Evolutionary conservation across 2,329 filamentous ascomycete genomes (phyloP).

Genomic region (Sclerotinia spermophila): DNA sequence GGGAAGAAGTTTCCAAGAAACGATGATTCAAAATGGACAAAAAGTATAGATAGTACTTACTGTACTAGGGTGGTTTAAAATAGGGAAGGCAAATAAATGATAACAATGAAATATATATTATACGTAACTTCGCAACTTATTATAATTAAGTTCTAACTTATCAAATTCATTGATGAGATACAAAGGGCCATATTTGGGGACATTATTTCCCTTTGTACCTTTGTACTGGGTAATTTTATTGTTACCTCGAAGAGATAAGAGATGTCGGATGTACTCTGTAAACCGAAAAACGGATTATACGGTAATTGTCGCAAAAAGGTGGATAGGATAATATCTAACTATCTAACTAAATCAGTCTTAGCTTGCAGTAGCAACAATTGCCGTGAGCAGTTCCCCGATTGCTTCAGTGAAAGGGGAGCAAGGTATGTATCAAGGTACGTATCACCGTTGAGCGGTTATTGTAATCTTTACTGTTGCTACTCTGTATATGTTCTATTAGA

Average conservation of each 20-base stretch:
- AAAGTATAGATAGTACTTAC: background rate
- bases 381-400: background rate
- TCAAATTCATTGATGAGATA: background rate
- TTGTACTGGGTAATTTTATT: background rate
- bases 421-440: background rate
- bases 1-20: background rate
- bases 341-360: background rate
- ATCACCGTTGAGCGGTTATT: background rate
- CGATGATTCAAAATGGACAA: background rate
- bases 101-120: background rate
- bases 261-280: background rate
- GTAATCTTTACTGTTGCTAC: too few species aligned
- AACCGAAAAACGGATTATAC: background rate
- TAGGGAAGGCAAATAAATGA: background rate
- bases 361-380: background rate
- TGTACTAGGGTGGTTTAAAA: background rate
- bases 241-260: background rate
- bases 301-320: background rate
- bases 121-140: too few species aligned
- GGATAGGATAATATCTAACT: background rate
- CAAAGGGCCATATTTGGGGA: background rate
- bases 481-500: too few species aligned
- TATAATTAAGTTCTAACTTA: too few species aligned
- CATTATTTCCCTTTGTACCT: background rate
- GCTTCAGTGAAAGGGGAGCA: background rate